Evolutionary conservation across 73 alveolate species (phyloP).

Genomic region (Paramecium sexaurelia): DNA sequence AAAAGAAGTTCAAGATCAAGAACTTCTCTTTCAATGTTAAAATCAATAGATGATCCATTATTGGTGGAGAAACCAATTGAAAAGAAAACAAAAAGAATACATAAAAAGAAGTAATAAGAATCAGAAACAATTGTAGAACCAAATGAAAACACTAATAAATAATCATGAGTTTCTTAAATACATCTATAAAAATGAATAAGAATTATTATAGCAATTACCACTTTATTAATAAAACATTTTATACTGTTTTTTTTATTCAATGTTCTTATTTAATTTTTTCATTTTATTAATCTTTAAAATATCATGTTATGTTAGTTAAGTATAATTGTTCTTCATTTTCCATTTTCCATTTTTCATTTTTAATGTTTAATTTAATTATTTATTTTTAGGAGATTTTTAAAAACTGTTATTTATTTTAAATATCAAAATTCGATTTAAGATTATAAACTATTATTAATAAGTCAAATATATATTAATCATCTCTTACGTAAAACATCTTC

Average conservation of each 20-base stretch:
- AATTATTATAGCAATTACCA: background rate
- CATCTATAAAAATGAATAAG: background rate
- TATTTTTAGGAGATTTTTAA: too few relatives aligned
- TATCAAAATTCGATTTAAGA: too few relatives aligned
- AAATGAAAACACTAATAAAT: background rate
- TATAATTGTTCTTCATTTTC: too few relatives aligned
- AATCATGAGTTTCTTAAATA: slow-evolving; percentile 20
- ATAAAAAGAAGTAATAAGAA: background rate
- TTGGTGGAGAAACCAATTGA: slow-evolving; percentile 11
- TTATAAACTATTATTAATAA: too few relatives aligned
- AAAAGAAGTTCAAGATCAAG: background rate
- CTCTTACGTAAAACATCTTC: slow-evolving; percentile 64
- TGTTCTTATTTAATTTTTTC: too few relatives aligned
- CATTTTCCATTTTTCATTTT: too few relatives aligned
- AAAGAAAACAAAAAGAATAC: background rate
- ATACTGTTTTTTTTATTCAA: too few relatives aligned
- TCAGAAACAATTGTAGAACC: background rate
- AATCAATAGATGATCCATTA: background rate
- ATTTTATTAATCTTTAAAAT: too few relatives aligned
- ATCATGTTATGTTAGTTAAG: too few relatives aligned
- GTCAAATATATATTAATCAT: slow-evolving; percentile 11
- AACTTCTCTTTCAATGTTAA: background rate
- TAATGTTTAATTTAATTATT: too few relatives aligned
- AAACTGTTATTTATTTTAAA: too few relatives aligned
- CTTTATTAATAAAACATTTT: too few relatives aligned